A percentile compares a stretch with the other conserved stretches of the same genome.
Evolutionary conservation across 768 basidiomycete genomes (phyloP).

Genomic region (Cystofilobasidium macerans): DNA sequence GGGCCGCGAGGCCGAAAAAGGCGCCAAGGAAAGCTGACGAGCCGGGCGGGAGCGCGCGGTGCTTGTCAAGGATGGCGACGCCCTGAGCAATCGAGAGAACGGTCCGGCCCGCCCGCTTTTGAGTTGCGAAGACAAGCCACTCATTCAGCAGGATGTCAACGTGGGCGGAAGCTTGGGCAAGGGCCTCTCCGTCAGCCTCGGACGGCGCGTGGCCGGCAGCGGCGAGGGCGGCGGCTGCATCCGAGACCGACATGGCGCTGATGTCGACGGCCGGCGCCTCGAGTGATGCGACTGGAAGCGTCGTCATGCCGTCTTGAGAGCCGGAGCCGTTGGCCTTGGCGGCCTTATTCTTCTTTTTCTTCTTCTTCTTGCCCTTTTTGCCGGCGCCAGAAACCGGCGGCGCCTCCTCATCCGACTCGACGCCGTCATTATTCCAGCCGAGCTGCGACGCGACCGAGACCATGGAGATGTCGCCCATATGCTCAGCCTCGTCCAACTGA

Average conservation of each 20-base stretch:
- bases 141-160: not conserved
- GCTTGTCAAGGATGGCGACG: conserved; percentile 8
- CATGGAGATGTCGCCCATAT: too few relatives aligned
- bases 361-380: not conserved
- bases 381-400: not conserved
- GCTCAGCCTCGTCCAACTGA: too few relatives aligned
- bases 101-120: conserved; percentile 2
- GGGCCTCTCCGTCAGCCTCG: not conserved
- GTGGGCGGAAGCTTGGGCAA: not conserved
- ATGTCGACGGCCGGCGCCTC: not conserved
- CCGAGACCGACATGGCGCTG: not conserved
- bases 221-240: not conserved
- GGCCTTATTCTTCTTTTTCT: conserved; percentile 3
- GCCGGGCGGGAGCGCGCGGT: not conserved
- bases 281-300: not conserved
- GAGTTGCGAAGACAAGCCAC: not conserved
- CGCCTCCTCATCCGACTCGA: not conserved
- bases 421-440: not conserved
- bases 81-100: conserved; percentile 1
- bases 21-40: not conserved
- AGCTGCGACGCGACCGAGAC: not conserved
- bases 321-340: not conserved
- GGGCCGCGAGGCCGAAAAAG: not conserved
- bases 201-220: not conserved
- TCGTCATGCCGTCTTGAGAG: not conserved